Base-by-base conservation (phyloP, 345 rosid species). In the Euphorbia pulcherrima region DNA sequence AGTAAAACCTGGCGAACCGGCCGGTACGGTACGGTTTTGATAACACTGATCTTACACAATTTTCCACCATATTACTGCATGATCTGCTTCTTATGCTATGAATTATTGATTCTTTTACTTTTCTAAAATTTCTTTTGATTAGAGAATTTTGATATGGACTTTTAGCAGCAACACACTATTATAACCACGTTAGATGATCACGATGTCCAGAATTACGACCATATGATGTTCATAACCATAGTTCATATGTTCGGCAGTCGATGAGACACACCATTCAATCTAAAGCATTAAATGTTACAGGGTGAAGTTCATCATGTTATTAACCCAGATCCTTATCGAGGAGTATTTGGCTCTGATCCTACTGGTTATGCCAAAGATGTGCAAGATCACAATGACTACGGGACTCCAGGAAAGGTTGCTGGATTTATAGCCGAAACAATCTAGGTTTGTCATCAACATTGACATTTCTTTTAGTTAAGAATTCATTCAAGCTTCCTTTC, bases 381-480 rank as follows among this genome's bases (percentile, higher is more conserved):
- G 50, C 85, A 94, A 80, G 97, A 94, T 74, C 97, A 94, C 77
- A 87, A 89, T 23, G 93, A 84, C 62, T 94, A 80, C 64, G 99
- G 99, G 53, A 89, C 89, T 74, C 85, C 90, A 11, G 99, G 97
- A 58, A 87, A 72, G 77, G 93, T 88, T 55, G 97, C 93, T 75
- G 99, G 99, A 48, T 94, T 94, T 70, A 88, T 92, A 27, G 87
- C 97, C 37, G 97, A 92, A 81, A 94, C 97, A 64, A 81, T 94
- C 76, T 97, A 94, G 97, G 97, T 89, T 62, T 53, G 63, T 33
- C 14, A 26, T 55, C 51, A 13, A 41, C n/a, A n/a, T n/a, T n/a
- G n/a, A n/a, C n/a, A n/a, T n/a, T 0, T 17, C 54, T 66, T 64
- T 59, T 58, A n/a, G 23, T 35, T 39, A 21, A 20, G 6, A 29